Conservation (phyloP, 371 early-diverging fungal species). For the Syncephalis plumigaleata region DNA sequence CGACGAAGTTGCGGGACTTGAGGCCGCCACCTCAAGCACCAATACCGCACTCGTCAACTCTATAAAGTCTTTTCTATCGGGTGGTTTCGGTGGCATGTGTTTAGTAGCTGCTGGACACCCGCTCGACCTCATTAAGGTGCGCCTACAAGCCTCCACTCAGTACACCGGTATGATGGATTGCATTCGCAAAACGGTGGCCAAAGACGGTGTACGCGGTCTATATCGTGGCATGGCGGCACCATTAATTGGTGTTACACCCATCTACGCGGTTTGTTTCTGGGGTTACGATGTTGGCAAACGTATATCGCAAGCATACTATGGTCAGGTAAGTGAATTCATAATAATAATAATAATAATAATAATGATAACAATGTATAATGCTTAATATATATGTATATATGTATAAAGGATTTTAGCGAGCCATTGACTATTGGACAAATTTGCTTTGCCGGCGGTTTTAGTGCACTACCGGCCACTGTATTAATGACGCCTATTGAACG, state of each 20-base stretch:
- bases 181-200: slow-evolving; percentile 70
- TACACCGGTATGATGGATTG: slow-evolving; percentile 83
- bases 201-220: slow-evolving; percentile 78
- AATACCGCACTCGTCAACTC: too few relatives aligned
- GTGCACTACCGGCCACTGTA: slow-evolving; percentile 86
- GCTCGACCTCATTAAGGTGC: slow-evolving; percentile 75
- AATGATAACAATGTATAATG: not conserved
- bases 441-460: slow-evolving; percentile 88
- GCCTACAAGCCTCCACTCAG: slow-evolving; percentile 77
- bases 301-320: not conserved
- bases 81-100: slow-evolving; percentile 79
- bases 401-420: not conserved
- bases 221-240: slow-evolving; percentile 93
- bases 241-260: slow-evolving; percentile 83
- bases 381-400: not conserved
- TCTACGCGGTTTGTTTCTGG: slow-evolving; percentile 91
- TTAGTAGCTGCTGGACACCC: slow-evolving; percentile 54
- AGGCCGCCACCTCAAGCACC: too few relatives aligned
- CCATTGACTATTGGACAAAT: slow-evolving; percentile 55
- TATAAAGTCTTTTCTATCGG: slow-evolving; percentile 85
- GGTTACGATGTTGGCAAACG: slow-evolving; percentile 45
- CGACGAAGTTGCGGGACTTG: too few relatives aligned
- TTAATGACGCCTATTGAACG: slow-evolving; percentile 90
- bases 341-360: not conserved
- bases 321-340: not conserved